Evolutionary conservation across 768 basidiomycete genomes (phyloP), one percentile per base, ranked within the genome.

Genomic region (Austroboletus festivus): DNA sequence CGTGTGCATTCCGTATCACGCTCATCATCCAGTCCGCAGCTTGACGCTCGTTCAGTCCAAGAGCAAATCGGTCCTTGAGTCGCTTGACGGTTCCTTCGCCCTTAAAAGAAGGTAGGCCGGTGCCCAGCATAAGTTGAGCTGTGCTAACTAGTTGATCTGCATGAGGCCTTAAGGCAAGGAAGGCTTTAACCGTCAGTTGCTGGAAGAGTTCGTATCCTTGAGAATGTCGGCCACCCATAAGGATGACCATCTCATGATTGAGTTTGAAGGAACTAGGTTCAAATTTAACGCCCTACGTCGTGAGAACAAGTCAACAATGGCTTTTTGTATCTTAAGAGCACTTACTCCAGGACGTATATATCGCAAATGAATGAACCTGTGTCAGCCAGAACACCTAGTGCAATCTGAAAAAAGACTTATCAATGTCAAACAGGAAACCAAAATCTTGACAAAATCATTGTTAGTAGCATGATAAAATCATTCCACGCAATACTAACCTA

Each of bases 231-330:
- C 96, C 96, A 42, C 96, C 96, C 96, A 99, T 99, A 26, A 98
- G 72, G 13, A 89, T 78, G 16, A 98, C 89, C 96, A 99, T 99
- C 68, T 99, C 96, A 65, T 97, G 94, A 51, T 92, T 96, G 42
- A 99, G 79, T 71, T 99, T 99, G 83, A 99, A 99, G 11, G 93
- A 95, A 64, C 77, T 88, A 0, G 96, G 95, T 63, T 99, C 96
- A 64, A 99, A 99, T 77, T 98, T 99, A 69, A 99, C 89, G 51
- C 96, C 93, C 93, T 93, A 57, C 39, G 33, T 46, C 16, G 54
- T 34, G 18, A 37, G 35, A 38, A n/a, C 56, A 34, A 59, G 45
- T 11, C 53, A 21, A 48, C 31, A 47, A 26, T 22, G 18, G 6
- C 4, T 39, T 13, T 33, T 22, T 38, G 4, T 46, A 34, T 16